These are phyloP conservation scores for Colletotrichum sidae DNA, from an alignment of 2,329 filamentous ascomycete genomes.

Conservation along the genomic window DNA sequence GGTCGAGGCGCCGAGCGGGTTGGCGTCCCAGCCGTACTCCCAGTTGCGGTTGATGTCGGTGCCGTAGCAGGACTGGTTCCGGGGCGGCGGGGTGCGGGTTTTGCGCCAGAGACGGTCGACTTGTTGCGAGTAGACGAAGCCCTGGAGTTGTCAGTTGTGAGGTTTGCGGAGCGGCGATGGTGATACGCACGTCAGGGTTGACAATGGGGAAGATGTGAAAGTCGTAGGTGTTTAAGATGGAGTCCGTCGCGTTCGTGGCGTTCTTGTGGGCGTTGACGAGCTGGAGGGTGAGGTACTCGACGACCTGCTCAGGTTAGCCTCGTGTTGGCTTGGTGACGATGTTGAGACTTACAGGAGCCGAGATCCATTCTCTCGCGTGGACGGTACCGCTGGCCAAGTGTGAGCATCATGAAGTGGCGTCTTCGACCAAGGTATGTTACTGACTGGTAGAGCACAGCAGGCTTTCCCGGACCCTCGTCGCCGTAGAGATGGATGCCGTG, in stretches of 20 bases:
- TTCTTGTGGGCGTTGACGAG: constrained; percentile 54
- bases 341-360: constrained; percentile 59
- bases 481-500: constrained; percentile 67
- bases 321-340: constrained; percentile 44
- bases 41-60: constrained; percentile 67
- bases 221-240: constrained; percentile 65
- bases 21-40: constrained; percentile 59
- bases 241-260: constrained; percentile 46
- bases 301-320: constrained; percentile 38
- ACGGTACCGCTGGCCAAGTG: constrained; percentile 51
- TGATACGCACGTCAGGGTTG: constrained; percentile 53
- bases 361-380: constrained; percentile 67
- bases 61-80: constrained; percentile 53
- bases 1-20: constrained; percentile 57
- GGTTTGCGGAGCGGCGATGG: background rate
- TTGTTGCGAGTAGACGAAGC: constrained; percentile 59
- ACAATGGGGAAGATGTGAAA: constrained; percentile 65
- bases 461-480: constrained; percentile 54
- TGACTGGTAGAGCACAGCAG: constrained; percentile 59
- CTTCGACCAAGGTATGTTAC: background rate
- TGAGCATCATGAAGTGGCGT: background rate
- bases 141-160: constrained; percentile 36
- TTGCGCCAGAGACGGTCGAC: constrained; percentile 63
- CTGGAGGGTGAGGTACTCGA: constrained; percentile 61
- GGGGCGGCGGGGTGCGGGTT: constrained; percentile 57